Base-by-base conservation (phyloP, 495 filamentous ascomycete species). In the Terfezia boudieri region DNA sequence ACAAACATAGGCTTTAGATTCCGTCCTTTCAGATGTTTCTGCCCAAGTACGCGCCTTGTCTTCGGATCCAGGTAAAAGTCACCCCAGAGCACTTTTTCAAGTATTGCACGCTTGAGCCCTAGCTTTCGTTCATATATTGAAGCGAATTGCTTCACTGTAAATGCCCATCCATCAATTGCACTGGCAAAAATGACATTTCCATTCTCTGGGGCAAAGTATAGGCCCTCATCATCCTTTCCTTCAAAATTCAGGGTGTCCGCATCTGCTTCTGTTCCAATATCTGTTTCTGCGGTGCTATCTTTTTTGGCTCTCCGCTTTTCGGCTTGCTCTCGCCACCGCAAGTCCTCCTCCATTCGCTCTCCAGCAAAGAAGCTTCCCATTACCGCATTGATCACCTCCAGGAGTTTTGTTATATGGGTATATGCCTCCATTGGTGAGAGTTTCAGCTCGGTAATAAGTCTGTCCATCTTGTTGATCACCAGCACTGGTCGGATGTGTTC, bases 131-230 rank as follows among this genome's bases (percentile, higher is more conserved):
- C 90, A 64, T 94, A 96, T 49, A 96, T 71, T 4, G 75, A 76
- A 8, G 90, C 90, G 66, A 99, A 99, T 64, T 99, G 90, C 37
- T 84, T 77, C 17, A 94, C 76, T 0, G 90, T 99, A 59, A 96
- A 99, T 2, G 90, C 90, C 90, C 90, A 99, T 37, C 92, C 90
- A 63, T 99, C 90, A 51, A 94, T 81, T 32, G 90, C 90, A 63
- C 87, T 94, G 70, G 86, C 84, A 61, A 99, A 99, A 56, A 99
- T 95, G 65, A 99, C 90, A 63, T 99, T 99, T 59, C 94, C 90
- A 62, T 89, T 94, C 65, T 96, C 92, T 0, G 90, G 90, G 9
- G 88, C 85, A 69, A 99, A 99, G 66, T 99, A 99, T 37, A 99
- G 76, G 64, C 94, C 88, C 61, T 96, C 90, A 64, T 99, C 90